These are phyloP conservation scores for Ophiostoma piceae DNA, from an alignment of 2,329 filamentous ascomycete genomes.

Conservation along the genomic window DNA sequence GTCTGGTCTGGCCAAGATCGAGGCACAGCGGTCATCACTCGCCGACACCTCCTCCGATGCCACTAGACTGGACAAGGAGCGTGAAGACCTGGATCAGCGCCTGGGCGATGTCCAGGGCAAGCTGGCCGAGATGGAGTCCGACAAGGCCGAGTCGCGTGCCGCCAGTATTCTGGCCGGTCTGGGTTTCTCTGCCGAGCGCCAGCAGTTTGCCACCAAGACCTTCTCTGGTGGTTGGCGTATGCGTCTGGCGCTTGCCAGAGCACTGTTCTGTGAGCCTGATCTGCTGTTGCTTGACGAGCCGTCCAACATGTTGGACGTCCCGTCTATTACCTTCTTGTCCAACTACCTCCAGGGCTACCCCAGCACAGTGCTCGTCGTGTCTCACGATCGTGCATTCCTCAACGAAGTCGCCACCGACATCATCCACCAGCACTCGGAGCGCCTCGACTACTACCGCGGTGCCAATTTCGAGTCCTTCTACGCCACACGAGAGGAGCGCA, in stretches of 20 bases:
- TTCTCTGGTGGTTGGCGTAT: constrained; percentile 99
- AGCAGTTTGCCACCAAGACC: constrained; percentile 89
- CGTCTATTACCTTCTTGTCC: constrained; percentile 96
- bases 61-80: constrained; percentile 74
- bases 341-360: constrained; percentile 93
- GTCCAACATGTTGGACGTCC: constrained; percentile 99
- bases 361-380: constrained; percentile 91
- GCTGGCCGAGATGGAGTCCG: constrained; percentile 96
- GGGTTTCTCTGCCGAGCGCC: constrained; percentile 88
- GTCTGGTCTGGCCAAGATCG: constrained; percentile 68
- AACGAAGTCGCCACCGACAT: constrained; percentile 99
- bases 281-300: constrained; percentile 95
- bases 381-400: constrained; percentile 97
- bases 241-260: constrained; percentile 89
- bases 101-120: constrained; percentile 88
- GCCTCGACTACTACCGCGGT: constrained; percentile 96
- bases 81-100: constrained; percentile 84
- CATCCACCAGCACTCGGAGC: constrained; percentile 94
- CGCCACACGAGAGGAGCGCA: constrained; percentile 90
- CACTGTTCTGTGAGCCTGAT: constrained; percentile 96
- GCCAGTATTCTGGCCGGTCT: constrained; percentile 95
- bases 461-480: constrained; percentile 98
- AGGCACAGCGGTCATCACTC: constrained; percentile 69
- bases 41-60: constrained; percentile 92
- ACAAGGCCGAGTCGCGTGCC: constrained; percentile 92